Conservation (phyloP, 1,284 basidiomycete species). For the Irpex sp. region DNA sequence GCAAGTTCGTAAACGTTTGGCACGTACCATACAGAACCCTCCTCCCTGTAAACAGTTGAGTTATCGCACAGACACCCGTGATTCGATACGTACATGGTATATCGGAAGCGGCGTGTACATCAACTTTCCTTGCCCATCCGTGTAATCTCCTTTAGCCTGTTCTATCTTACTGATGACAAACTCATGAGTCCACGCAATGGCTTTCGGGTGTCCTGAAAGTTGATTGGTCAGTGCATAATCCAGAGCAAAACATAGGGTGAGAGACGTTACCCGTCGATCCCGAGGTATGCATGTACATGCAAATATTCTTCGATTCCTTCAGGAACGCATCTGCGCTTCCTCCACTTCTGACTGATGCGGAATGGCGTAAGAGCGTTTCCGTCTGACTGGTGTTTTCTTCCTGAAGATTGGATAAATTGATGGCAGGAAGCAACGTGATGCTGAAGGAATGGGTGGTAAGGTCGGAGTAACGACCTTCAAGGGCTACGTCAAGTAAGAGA, state of each 20-base stretch:
- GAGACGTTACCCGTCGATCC: neutral
- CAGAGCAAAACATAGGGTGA: neutral
- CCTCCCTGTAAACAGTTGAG: neutral
- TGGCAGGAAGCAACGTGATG: slow-evolving; percentile 6
- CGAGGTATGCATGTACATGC: slow-evolving; percentile 1
- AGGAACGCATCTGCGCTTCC: slow-evolving; percentile 12
- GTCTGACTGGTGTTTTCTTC: neutral
- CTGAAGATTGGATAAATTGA: neutral
- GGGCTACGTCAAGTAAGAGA: slow-evolving; percentile 25
- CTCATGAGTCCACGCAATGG: neutral
- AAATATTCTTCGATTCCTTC: neutral
- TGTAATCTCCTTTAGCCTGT: neutral
- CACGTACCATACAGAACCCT: neutral
- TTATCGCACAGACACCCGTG: neutral
- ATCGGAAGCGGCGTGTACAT: neutral
- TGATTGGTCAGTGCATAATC: neutral
- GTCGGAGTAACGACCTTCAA: slow-evolving; percentile 10
- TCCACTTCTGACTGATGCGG: slow-evolving; percentile 17
- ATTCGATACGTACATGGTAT: neutral
- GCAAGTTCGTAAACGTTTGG: neutral
- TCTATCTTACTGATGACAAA: neutral
- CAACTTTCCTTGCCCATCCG: neutral
- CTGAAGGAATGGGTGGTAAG: slow-evolving; percentile 13
- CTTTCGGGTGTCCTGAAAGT: neutral
- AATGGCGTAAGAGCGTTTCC: slow-evolving; percentile 6